Evolutionary conservation across 768 basidiomycete species (phyloP).

Genomic region (Calocera viscosa): DNA sequence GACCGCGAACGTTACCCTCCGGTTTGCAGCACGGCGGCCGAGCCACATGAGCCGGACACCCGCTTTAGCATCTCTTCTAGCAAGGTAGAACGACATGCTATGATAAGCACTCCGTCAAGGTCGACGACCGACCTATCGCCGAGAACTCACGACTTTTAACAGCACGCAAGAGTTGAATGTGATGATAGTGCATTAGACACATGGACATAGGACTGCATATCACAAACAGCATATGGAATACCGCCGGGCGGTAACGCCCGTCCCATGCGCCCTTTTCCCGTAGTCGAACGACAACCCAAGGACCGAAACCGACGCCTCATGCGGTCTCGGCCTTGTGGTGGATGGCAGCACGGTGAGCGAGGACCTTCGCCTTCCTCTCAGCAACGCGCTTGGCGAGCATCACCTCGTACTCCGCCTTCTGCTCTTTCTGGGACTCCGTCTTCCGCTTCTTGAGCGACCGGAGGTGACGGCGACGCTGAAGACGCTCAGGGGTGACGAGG

Average conservation of each 20-base stretch:
- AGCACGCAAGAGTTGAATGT: neutral
- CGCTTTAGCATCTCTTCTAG: no score
- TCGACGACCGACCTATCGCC: no score
- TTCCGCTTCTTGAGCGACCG: slow-evolving; percentile 75
- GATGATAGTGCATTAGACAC: slow-evolving; percentile 8
- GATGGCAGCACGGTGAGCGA: neutral
- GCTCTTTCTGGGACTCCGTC: slow-evolving; percentile 86
- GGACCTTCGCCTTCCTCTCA: slow-evolving; percentile 81
- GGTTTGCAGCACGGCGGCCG: neutral
- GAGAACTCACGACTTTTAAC: neutral
- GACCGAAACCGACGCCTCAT: neutral
- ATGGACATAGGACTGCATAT: slow-evolving; percentile 9
- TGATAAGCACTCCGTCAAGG: no score
- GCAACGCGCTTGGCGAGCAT: slow-evolving; percentile 79
- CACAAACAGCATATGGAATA: neutral
- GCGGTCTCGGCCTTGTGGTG: neutral
- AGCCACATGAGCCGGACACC: no score
- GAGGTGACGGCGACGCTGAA: slow-evolving; percentile 92
- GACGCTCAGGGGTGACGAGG: slow-evolving; percentile 85
- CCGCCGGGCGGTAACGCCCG: neutral
- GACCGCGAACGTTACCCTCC: no score
- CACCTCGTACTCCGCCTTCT: slow-evolving; percentile 85
- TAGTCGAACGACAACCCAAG: neutral
- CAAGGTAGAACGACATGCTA: no score
- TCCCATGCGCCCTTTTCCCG: slow-evolving; percentile 6